Conservation (phyloP, 1,284 basidiomycete genomes). For the Takashimella koratensis region DNA sequence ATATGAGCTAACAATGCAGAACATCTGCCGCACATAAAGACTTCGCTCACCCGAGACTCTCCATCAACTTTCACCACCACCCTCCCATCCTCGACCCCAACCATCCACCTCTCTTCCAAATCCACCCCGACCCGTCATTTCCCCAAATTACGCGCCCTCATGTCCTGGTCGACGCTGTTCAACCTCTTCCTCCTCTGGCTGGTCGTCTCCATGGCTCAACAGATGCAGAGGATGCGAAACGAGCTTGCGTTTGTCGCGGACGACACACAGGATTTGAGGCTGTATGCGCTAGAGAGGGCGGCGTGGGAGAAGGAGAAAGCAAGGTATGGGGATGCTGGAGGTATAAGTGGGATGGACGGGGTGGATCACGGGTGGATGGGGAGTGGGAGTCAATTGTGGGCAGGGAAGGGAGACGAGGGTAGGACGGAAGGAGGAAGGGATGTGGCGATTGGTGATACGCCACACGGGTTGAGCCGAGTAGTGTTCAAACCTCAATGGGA, state of each 20-base stretch:
- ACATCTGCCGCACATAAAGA: constrained; percentile 8
- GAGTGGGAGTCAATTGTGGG: not conserved
- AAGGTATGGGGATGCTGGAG: not conserved
- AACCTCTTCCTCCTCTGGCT: constrained; percentile 36
- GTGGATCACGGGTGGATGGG: no score
- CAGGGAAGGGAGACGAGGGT: not conserved
- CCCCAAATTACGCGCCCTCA: constrained; percentile 4
- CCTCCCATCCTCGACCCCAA: not conserved
- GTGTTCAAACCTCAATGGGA: not conserved
- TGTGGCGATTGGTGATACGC: no score
- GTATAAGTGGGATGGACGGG: not conserved
- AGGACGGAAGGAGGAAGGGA: not conserved
- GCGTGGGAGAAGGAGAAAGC: not conserved
- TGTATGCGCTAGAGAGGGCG: constrained; percentile 18
- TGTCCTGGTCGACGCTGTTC: constrained; percentile 27
- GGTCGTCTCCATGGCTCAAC: constrained; percentile 29
- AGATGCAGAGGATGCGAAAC: constrained; percentile 32
- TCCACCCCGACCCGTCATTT: not conserved
- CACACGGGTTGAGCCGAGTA: not conserved
- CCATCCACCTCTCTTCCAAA: not conserved
- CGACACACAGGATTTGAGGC: constrained; percentile 36
- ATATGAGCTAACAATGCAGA: no score
- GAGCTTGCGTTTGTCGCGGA: constrained; percentile 38
- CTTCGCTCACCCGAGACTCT: constrained; percentile 4
- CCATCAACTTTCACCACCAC: not conserved